phyloP scores from a whole-genome alignment of 2,329 filamentous ascomycete genomes.

The Ophiognomonia clavigignenti-juglandacearum region DNA sequence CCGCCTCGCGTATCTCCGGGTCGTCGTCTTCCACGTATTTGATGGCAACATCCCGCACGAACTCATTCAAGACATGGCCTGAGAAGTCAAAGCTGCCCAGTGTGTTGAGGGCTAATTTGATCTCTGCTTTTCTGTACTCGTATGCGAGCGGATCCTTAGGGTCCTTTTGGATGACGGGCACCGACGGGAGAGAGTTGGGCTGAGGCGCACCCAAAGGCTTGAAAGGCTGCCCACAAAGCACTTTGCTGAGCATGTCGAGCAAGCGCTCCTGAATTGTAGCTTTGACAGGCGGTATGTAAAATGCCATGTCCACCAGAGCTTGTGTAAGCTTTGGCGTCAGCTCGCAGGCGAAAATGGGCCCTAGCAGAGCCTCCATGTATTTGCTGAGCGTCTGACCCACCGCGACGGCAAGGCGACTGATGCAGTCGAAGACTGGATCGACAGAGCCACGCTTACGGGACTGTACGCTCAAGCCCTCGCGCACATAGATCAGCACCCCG shows the following conservation, averaged over 20 bases:
- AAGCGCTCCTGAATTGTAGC: conserved; percentile 89
- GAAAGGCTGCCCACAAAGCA: conserved; percentile 88
- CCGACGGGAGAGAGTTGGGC: conserved; percentile 70
- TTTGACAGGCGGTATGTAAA: conserved; percentile 95
- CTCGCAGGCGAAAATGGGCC: conserved; percentile 95
- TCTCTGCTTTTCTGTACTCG: conserved; percentile 76
- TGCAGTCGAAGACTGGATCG: conserved; percentile 90
- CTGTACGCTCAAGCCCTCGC: conserved; percentile 81
- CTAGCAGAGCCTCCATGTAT: conserved; percentile 92
- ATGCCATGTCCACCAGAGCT: conserved; percentile 95
- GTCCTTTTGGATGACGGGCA: conserved; percentile 82
- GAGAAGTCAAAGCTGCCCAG: conserved; percentile 97
- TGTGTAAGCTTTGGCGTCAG: conserved; percentile 91
- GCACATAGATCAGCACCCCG: conserved; percentile 86
- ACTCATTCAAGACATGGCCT: conserved; percentile 88
- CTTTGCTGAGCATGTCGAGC: conserved; percentile 89
- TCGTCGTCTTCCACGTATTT: conserved; percentile 98
- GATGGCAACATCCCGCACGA: conserved; percentile 95
- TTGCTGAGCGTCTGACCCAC: conserved; percentile 97
- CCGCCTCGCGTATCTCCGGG: conserved; percentile 86
- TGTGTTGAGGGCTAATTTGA: conserved; percentile 89
- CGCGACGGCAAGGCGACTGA: conserved; percentile 91
- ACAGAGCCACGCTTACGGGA: conserved; percentile 61
- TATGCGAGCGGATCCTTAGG: conserved; percentile 78
- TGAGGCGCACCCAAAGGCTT: conserved; percentile 87